Base-by-base conservation (phyloP, 225 moss, liverwort and hornwort genomes). In the Bryoerythrophyllum caledonicum region DNA sequence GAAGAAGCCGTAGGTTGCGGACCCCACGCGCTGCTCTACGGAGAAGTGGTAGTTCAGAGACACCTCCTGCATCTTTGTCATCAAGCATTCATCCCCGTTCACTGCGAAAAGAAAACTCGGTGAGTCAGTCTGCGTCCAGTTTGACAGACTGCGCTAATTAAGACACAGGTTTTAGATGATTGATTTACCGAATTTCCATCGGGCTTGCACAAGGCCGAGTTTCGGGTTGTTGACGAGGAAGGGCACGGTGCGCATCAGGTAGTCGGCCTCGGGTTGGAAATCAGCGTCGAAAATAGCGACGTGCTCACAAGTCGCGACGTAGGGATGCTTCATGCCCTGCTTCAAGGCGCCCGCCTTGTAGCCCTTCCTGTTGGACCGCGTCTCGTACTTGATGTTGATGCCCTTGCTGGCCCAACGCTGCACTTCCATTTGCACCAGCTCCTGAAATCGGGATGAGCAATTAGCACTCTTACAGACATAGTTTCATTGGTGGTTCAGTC, bases 1-100 rank as follows among this genome's bases (percentile, higher is more conserved):
- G 53, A 95, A 95, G 74, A 95, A 95, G 1, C 87, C 84, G 8
- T 95, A 92, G 0, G 91, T 80, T 0, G 89, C 76, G 3, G 92
- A 92, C 2, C 94, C 94, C 10, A 91, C 92, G 0, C 89, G 82
- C 76, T 95, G 94, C 63, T 95, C 92, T 2, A 89, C 89, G 0
- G 89, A 82, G 52, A 95, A 95, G 56, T 95, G 94, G 23, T 92
- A 92, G 35, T 92, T 92, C 58, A 95, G 24, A 0, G 94, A 95
- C 65, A 95, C 91, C 35, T 95, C 92, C 40, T 95, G 94, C 92
- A 92, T 95, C 79, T 89, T 92, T 6, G 94, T 95, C 90, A 95
- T 92, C 71, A 95, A 78, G 59, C 94, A 95, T 51, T 95, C 91
- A 35, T 92, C 89, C 3, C 87, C 87, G 15, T 95, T 95, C 54